Evolutionary conservation across 2,329 filamentous ascomycete genomes (phyloP), one percentile per base, ranked within the genome.

Genomic region (Orbilia javanica): DNA sequence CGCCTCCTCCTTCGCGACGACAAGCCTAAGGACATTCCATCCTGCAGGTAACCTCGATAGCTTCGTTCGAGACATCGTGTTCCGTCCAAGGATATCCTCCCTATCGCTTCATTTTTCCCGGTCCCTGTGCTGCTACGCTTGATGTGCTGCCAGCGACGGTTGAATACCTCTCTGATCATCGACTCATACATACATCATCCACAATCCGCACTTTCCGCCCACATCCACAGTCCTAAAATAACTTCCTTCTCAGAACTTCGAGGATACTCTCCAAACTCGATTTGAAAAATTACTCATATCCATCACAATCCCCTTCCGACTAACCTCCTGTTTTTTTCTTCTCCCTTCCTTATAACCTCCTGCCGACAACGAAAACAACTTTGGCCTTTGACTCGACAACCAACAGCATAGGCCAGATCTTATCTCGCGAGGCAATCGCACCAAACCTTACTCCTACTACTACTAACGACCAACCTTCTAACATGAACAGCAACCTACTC

Each of bases 401-500:
- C 25, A 29, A 55, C 36, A 29, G 44, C 36, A 39, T 48, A 44
- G 7, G 64, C 31, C 64, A 68, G 42, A 46, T 11, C 36, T 48
- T 39, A 48, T 55, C 25, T 22, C 44, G 18, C 65, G 15, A 68
- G 2, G 34, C 29, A 36, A 44, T 55, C 18, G 31, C n/a, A 46
- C 31, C 46, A 65, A 52, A 50, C 22, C 50, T n/a, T n/a, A n/a
- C n/a, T n/a, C n/a, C n/a, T n/a, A n/a, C n/a, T n/a, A n/a, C 48
- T 63, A 72, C 67, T 72, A 67, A 67, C 67, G 72, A 77, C 72
- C 13, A 66, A 3, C 34, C 42, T 46, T 72, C 67, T 72, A 78
- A 78, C 67, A 78, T 78, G 74, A 29, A 57, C 62, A 78, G 74
- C 62, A 78, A 67, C 67, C 20, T 11, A 27, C 48, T 31, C 67